phyloP scores from a whole-genome alignment of 177 flowering plant genomes.

The Vitis hybrid region DNA sequence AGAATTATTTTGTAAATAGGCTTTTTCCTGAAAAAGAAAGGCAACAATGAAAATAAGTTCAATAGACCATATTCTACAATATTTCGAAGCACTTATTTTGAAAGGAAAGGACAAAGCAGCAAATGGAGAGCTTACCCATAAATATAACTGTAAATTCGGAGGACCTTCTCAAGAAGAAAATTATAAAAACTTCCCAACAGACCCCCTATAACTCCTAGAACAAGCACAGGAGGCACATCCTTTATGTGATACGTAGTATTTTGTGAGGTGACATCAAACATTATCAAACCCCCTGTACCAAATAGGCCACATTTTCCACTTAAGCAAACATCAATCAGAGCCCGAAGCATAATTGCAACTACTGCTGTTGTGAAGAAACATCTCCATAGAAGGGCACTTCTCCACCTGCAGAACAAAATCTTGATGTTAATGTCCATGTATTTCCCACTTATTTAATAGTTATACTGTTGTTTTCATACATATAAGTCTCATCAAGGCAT shows the following conservation, averaged over 20 bases:
- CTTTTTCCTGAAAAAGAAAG: slow-evolving; percentile 62
- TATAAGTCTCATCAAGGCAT: too few species aligned
- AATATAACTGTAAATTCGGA: slow-evolving; percentile 62
- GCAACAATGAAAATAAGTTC: slow-evolving; percentile 9
- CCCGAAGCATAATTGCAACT: slow-evolving; percentile 78
- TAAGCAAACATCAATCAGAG: slow-evolving; percentile 66
- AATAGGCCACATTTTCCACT: slow-evolving; percentile 88
- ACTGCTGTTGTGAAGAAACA: slow-evolving; percentile 81
- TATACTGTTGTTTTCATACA: too few species aligned
- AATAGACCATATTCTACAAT: neutral
- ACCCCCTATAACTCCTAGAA: slow-evolving; percentile 86
- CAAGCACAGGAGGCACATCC: slow-evolving; percentile 80
- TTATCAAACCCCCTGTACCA: slow-evolving; percentile 90
- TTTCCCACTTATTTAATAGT: too few species aligned
- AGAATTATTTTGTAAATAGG: slow-evolving; percentile 50
- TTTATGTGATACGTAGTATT: slow-evolving; percentile 58
- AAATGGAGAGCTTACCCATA: slow-evolving; percentile 55
- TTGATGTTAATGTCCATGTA: neutral
- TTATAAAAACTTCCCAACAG: slow-evolving; percentile 78
- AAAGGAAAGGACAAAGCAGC: neutral
- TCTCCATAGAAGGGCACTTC: slow-evolving; percentile 94
- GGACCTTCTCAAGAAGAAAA: slow-evolving; percentile 58
- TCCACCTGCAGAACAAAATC: slow-evolving; percentile 67
- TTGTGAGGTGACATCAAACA: slow-evolving; percentile 77
- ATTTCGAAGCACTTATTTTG: neutral